These are phyloP conservation scores for Macrophomina tecta DNA, from an alignment of 2,329 filamentous ascomycete species.

Conservation along the genomic window DNA sequence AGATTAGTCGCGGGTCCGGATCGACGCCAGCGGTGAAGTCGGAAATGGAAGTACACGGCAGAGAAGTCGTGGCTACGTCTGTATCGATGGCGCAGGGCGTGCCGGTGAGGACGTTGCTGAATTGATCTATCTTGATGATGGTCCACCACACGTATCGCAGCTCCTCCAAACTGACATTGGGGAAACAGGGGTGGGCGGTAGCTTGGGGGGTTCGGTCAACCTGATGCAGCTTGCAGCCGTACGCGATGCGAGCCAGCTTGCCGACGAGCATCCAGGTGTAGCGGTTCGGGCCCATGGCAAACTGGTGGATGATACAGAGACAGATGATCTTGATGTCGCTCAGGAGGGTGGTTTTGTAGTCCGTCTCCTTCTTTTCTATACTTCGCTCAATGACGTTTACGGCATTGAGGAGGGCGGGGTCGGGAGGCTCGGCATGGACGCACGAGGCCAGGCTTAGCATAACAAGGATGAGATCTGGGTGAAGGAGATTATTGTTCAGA, in stretches of 20 bases:
- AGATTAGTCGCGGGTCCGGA: background rate
- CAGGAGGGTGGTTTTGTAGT: too few relatives aligned
- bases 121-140: background rate
- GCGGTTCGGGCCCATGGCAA: background rate
- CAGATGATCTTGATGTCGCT: too few relatives aligned
- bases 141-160: background rate
- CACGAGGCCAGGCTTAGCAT: too few relatives aligned
- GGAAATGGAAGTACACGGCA: background rate
- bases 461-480: too few relatives aligned
- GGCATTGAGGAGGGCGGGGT: too few relatives aligned
- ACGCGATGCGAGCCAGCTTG: background rate
- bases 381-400: too few relatives aligned
- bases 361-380: too few relatives aligned
- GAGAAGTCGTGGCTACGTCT: background rate
- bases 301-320: too few relatives aligned
- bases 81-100: background rate
- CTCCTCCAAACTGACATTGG: background rate
- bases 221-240: background rate
- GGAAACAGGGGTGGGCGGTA: background rate
- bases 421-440: too few relatives aligned
- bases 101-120: background rate
- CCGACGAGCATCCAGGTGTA: background rate
- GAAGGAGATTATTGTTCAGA: too few relatives aligned
- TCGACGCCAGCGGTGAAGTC: background rate
- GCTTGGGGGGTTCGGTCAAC: background rate